These are phyloP conservation scores for Fusarium sp. DNA, from an alignment of 2,329 filamentous ascomycete genomes.

Conservation along the genomic window DNA sequence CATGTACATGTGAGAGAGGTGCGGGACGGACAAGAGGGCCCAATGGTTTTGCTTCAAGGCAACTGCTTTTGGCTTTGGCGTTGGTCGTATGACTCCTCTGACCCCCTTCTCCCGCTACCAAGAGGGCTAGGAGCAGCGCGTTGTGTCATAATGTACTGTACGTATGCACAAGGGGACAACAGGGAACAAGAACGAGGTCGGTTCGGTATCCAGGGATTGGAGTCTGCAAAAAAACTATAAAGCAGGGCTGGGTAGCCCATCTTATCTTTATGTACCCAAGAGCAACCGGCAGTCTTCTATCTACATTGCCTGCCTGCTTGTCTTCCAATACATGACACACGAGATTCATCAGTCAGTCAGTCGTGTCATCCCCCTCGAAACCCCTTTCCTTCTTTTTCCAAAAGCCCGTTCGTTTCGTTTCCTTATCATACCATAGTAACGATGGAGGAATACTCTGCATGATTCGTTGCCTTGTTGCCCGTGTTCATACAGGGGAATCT, in stretches of 20 bases:
- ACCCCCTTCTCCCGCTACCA: constrained; percentile 29
- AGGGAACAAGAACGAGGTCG: constrained; percentile 28
- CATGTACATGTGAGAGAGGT: constrained; percentile 41
- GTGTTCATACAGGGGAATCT: constrained; percentile 30
- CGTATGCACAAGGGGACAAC: constrained; percentile 12
- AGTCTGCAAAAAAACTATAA: constrained; percentile 44
- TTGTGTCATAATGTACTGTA: constrained; percentile 15
- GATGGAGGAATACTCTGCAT: constrained; percentile 38
- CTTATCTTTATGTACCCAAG: constrained; percentile 42
- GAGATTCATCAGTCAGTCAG: constrained; percentile 6
- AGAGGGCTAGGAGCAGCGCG: constrained; percentile 25
- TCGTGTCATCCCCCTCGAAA: constrained; percentile 30
- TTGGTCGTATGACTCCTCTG: constrained; percentile 41
- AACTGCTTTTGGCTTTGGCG: constrained; percentile 37
- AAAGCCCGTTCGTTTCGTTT: constrained; percentile 29
- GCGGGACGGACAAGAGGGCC: constrained; percentile 33
- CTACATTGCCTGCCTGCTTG: constrained; percentile 40
- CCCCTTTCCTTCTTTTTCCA: constrained; percentile 36
- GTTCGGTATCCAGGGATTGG: constrained; percentile 6
- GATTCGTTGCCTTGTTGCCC: constrained; percentile 34
- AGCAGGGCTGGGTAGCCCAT: constrained; percentile 44
- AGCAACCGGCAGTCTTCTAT: constrained; percentile 42
- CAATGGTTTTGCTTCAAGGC: constrained; percentile 42
- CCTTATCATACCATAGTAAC: constrained; percentile 33
- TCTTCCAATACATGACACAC: constrained; percentile 23